phyloP scores from a whole-genome alignment of 805 yeast genomes.

The Clavispora asparagi region DNA sequence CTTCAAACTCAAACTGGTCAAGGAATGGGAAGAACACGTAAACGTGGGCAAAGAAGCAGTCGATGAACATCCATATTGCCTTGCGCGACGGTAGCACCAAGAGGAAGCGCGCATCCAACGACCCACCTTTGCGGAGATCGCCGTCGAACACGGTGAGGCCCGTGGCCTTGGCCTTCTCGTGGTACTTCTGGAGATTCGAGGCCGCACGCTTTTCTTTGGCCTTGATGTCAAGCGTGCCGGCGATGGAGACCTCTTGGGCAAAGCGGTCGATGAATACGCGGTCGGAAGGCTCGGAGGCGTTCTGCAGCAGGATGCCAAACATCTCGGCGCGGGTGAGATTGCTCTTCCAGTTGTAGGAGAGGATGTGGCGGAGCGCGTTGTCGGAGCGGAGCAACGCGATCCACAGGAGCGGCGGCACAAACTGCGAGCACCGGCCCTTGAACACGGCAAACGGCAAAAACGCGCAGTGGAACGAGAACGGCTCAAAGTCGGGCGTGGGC shows the following conservation, averaged over 20 bases:
- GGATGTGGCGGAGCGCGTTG: slow-evolving; percentile 12
- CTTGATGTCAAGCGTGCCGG: slow-evolving; percentile 1
- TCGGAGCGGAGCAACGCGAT: slow-evolving; percentile 13
- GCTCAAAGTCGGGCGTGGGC: slow-evolving; percentile 18
- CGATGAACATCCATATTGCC: slow-evolving; percentile 22
- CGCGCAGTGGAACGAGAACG: slow-evolving; percentile 31
- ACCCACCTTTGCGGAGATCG: slow-evolving; percentile 14
- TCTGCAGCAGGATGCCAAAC: neutral
- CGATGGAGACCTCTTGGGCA: slow-evolving; percentile 5
- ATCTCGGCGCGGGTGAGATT: neutral
- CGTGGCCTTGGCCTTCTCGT: slow-evolving; percentile 13
- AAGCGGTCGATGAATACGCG: neutral
- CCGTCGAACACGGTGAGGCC: slow-evolving; percentile 18
- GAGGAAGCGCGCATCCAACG: slow-evolving; percentile 15
- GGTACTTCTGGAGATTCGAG: slow-evolving; percentile 2
- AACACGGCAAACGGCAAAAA: slow-evolving; percentile 14
- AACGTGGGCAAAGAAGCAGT: slow-evolving; percentile 35
- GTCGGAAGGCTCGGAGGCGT: neutral
- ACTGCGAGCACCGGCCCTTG: slow-evolving; percentile 6
- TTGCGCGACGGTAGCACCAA: slow-evolving; percentile 19
- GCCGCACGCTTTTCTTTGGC: slow-evolving; percentile 1
- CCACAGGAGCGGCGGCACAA: slow-evolving; percentile 14
- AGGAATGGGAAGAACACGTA: slow-evolving; percentile 62
- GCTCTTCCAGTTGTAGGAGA: slow-evolving; percentile 11
- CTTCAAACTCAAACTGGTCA: slow-evolving; percentile 22